A percentile compares a stretch with the other conserved stretches of the same genome.
These are phyloP conservation scores for Allantophomopsis cytisporea DNA, from an alignment of 2,329 filamentous ascomycete genomes.

Conservation along the genomic window DNA sequence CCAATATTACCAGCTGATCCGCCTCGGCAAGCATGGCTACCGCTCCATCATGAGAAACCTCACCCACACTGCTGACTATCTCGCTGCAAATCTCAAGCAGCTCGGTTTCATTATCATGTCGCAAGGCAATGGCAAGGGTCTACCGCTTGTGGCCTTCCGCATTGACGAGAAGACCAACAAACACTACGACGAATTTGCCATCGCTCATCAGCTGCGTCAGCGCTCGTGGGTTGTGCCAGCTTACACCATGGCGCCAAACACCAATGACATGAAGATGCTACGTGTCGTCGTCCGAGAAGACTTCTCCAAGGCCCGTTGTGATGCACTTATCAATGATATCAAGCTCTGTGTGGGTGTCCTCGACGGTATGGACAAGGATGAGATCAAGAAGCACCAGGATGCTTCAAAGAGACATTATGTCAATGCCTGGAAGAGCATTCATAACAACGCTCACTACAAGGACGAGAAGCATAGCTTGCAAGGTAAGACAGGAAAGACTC, in stretches of 20 bases:
- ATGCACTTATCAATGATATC: conserved; percentile 65
- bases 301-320: conserved; percentile 72
- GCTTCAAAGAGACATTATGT: conserved; percentile 45
- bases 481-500: conserved; percentile 83
- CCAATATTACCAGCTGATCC: conserved; percentile 95
- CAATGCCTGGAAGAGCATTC: conserved; percentile 33
- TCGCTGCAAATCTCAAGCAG: conserved; percentile 56
- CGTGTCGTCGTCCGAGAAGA: conserved; percentile 88
- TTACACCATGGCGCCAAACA: conserved; percentile 93
- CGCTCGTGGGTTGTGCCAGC: conserved; percentile 90
- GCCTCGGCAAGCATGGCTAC: conserved; percentile 86
- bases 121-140: conserved; percentile 59
- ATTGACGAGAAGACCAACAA: conserved; percentile 45
- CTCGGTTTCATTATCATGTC: conserved; percentile 86
- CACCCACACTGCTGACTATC: conserved; percentile 79
- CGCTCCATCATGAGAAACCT: conserved; percentile 89
- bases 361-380: conserved; percentile 59
- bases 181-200: conserved; percentile 59
- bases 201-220: conserved; percentile 75
- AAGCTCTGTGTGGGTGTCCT: conserved; percentile 62
- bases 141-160: conserved; percentile 85
- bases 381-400: conserved; percentile 54
- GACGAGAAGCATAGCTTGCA: conserved; percentile 79
- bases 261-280: conserved; percentile 75
- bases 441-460: conserved; percentile 36